Base-by-base conservation (phyloP, 176 grass and related monocot species). In the Urochloa ruziziensis region DNA sequence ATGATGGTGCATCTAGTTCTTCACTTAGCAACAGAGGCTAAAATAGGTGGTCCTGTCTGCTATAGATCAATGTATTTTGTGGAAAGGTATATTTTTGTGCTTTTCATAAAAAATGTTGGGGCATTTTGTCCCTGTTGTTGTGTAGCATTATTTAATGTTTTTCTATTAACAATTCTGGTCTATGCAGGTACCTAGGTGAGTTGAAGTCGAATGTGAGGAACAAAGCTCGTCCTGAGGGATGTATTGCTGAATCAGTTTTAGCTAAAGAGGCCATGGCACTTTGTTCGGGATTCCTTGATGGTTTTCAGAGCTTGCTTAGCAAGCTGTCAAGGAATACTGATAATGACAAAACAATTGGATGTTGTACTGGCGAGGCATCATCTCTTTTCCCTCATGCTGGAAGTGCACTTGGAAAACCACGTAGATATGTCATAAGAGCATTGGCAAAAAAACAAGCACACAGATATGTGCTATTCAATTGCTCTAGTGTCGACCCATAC, bases 401-500 rank as follows among this genome's bases (percentile, higher is more conserved):
- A 1, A 58, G 24, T 4, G 62, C 68, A 75, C 42, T 85, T 44
- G 65, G 87, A 6, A 84, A 74, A 15, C 48, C 56, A 17, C 16
- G 32, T 3, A 57, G 10, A 16, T 83, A 42, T 48, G 25, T 84
- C 15, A 17, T 84, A 7, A 61, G 29, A 25, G 13, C n/a, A 70
- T 52, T 79, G 65, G 62, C 70, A 4, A 78, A 62, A 54, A 9
- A 66, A 59, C 86, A 89, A 40, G 62, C 63, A 63, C 74, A 84
- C 36, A 54, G 60, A 51, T 89, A 73, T n/a, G n/a, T 64, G 21
- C 13, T 89, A 61, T 71, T 83, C 11, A 83, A 84, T 73, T 84
- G 49, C 71, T 48, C 29, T 1, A 15, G 46, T 40, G 61, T 79
- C 16, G 21, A 49, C n/a, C 10, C 29, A 29, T 84, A 70, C 46